Conservation (phyloP, 306 rosid species). For the Psophocarpus tetragonolobus region DNA sequence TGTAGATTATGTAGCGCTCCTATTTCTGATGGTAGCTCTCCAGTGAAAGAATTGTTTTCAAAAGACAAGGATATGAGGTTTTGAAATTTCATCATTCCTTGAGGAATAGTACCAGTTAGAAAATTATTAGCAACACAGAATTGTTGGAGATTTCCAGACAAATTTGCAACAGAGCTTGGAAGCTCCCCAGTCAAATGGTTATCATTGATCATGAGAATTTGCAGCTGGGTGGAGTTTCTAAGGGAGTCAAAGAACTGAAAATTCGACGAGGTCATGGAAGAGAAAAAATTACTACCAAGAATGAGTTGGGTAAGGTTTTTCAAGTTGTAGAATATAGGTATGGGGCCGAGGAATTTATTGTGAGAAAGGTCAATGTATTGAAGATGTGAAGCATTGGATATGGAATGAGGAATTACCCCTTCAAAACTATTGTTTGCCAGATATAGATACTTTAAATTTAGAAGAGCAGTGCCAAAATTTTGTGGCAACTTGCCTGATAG, state of each 20-base stretch:
- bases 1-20: slow-evolving; percentile 28
- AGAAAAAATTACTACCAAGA: slow-evolving; percentile 27
- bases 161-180: slow-evolving; percentile 39
- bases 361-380: slow-evolving; percentile 25
- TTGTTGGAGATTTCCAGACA: slow-evolving; percentile 30
- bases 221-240: slow-evolving; percentile 21
- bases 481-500: slow-evolving; percentile 38
- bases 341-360: slow-evolving; percentile 33
- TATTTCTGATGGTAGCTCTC: slow-evolving; percentile 42
- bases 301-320: slow-evolving; percentile 8
- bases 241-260: slow-evolving; percentile 39
- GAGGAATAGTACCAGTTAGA: slow-evolving; percentile 40
- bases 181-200: slow-evolving; percentile 43
- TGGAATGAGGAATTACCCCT: slow-evolving; percentile 41
- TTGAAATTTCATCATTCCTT: slow-evolving; percentile 29
- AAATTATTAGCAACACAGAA: slow-evolving; percentile 39
- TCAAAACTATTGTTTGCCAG: slow-evolving; percentile 36
- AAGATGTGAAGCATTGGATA: slow-evolving; percentile 47
- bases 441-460: slow-evolving; percentile 15
- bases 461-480: slow-evolving; percentile 22
- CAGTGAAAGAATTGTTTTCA: slow-evolving; percentile 30
- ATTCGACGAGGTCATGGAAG: slow-evolving; percentile 37
- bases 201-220: slow-evolving; percentile 11
- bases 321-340: slow-evolving; percentile 36
- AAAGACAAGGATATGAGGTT: slow-evolving; percentile 39